These are phyloP conservation scores for Phytophthora sansomeana DNA, from an alignment of 352 stramenopile genomes.

Conservation along the genomic window DNA sequence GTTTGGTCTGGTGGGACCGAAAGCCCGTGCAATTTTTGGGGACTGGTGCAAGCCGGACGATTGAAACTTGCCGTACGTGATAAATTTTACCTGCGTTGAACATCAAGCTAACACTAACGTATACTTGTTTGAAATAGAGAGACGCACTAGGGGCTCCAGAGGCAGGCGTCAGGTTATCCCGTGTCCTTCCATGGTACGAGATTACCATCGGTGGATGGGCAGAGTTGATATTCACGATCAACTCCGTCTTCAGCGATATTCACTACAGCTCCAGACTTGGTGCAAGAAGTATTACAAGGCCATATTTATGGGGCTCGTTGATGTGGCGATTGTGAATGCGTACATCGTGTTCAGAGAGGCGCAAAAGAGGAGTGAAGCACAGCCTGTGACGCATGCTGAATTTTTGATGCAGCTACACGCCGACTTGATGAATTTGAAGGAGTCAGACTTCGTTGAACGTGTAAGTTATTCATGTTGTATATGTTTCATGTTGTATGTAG, in stretches of 20 bases:
- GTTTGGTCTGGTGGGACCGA: constrained; percentile 9
- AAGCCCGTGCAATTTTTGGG: constrained; percentile 3
- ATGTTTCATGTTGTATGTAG: constrained; percentile 5
- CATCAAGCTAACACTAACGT: no score
- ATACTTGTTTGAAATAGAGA: background rate
- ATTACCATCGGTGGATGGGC: constrained; percentile 25
- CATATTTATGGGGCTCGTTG: constrained; percentile 35
- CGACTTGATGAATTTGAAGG: constrained; percentile 5
- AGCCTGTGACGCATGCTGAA: constrained; percentile 8
- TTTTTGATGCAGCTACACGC: constrained; percentile 20
- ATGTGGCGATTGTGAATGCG: constrained; percentile 31
- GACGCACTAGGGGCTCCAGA: background rate
- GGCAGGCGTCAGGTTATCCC: background rate
- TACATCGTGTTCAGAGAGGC: constrained; percentile 23
- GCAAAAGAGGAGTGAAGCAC: background rate
- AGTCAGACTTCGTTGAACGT: background rate
- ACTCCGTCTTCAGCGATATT: constrained; percentile 24
- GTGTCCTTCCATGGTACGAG: constrained; percentile 1
- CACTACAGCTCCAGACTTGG: constrained; percentile 14
- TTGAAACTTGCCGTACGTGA: constrained; percentile 8
- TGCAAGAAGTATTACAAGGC: constrained; percentile 38
- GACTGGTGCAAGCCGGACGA: background rate
- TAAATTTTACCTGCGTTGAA: no score
- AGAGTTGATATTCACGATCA: constrained; percentile 30
- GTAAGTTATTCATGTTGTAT: constrained; percentile 8